Conservation (phyloP, 1,284 basidiomycete genomes). For the Malassezia caprae region DNA sequence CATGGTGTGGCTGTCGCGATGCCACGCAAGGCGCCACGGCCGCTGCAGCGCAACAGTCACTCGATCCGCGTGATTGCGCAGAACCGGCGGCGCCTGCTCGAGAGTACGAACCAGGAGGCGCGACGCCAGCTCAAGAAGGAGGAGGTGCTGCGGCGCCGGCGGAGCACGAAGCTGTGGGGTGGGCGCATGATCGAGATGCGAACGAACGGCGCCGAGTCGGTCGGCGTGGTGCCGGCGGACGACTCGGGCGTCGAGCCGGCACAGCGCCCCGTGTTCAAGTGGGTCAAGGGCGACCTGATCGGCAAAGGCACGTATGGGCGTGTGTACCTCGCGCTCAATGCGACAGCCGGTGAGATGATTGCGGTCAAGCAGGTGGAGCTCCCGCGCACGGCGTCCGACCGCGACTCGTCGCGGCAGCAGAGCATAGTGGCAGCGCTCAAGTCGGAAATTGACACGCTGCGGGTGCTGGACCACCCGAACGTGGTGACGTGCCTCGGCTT, state of each 20-base stretch:
- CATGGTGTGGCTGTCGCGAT: not conserved
- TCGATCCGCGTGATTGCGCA: slow-evolving; percentile 86
- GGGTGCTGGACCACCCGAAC: slow-evolving; percentile 91
- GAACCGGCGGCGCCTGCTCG: slow-evolving; percentile 49
- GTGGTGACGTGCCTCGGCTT: slow-evolving; percentile 89
- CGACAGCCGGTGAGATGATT: slow-evolving; percentile 97
- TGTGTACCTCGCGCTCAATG: slow-evolving; percentile 91
- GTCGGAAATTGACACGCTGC: slow-evolving; percentile 81
- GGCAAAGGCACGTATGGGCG: slow-evolving; percentile 93
- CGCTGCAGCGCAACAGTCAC: slow-evolving; percentile 51
- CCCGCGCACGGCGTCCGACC: slow-evolving; percentile 78
- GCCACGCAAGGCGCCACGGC: slow-evolving; percentile 6
- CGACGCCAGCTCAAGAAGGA: slow-evolving; percentile 50
- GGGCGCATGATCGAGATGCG: slow-evolving; percentile 86
- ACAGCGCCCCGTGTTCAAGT: slow-evolving; percentile 66
- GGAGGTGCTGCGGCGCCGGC: slow-evolving; percentile 59
- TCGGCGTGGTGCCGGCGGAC: slow-evolving; percentile 20
- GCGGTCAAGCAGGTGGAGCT: slow-evolving; percentile 98
- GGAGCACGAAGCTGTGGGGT: slow-evolving; percentile 93
- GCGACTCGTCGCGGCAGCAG: slow-evolving; percentile 71
- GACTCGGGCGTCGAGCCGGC: slow-evolving; percentile 8
- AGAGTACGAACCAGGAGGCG: slow-evolving; percentile 24
- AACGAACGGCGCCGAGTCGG: slow-evolving; percentile 37
- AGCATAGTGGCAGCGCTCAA: slow-evolving; percentile 82
- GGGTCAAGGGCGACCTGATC: slow-evolving; percentile 95